Conservation (phyloP, 2,329 filamentous ascomycete genomes). For the Talaromyces verruculosus region DNA sequence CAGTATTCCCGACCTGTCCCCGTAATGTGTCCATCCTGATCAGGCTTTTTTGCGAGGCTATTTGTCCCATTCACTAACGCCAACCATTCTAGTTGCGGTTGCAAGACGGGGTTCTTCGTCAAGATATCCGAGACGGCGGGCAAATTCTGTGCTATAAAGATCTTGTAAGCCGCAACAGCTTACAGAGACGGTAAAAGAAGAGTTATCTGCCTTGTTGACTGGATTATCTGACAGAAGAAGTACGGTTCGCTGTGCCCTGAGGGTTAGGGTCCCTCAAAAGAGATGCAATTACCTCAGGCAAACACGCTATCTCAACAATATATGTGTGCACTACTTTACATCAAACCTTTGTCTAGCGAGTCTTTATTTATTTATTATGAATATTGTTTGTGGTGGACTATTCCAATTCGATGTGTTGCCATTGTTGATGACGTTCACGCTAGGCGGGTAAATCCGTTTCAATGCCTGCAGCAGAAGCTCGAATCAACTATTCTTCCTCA, state of each 20-base stretch:
- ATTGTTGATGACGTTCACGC: constrained; percentile 7
- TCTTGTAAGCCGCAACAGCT: no score
- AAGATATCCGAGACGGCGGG: neutral
- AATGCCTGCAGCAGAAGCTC: neutral
- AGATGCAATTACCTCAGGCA: neutral
- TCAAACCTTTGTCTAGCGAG: neutral
- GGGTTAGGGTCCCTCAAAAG: neutral
- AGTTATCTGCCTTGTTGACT: neutral
- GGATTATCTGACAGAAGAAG: neutral
- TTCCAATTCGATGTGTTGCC: neutral
- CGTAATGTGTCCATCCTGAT: neutral
- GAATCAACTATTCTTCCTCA: no score
- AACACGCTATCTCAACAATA: neutral
- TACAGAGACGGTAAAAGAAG: neutral
- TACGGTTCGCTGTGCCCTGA: neutral
- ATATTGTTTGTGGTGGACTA: neutral
- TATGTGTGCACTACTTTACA: neutral
- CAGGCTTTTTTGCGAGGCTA: no score
- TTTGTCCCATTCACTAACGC: no score
- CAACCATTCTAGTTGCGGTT: neutral
- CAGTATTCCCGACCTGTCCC: neutral
- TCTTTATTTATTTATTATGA: neutral
- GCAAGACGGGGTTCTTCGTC: neutral
- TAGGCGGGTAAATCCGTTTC: constrained; percentile 4
- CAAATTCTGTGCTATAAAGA: no score